Evolutionary conservation across 257 asterid species (phyloP), one percentile per base, ranked within the genome.

Genomic region (Fraxinus quadrangulata): DNA sequence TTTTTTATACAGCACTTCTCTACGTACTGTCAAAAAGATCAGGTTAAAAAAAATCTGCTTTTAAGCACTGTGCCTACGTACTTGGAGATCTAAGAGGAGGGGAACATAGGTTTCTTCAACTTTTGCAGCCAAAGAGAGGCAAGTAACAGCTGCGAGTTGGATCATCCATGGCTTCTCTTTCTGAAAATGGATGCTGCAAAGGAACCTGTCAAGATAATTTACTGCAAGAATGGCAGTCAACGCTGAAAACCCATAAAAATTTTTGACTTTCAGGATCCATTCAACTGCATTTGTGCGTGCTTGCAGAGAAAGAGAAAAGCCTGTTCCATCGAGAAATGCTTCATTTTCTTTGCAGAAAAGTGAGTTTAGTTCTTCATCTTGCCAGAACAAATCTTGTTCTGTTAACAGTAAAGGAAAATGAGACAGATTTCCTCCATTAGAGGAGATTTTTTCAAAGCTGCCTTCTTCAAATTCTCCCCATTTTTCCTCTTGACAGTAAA

Each of bases 91-190:
- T 1, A 91, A n/a, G 13, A 91, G 90, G 17, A 91, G 90, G 45
- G 97, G 97, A 24, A 84, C 90, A 7, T 79, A 75, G 54, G 86
- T 88, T 72, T 91, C 97, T 83, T 91, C 97, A 76, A 93, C 86
- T 86, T 92, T 91, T 11, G 97, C 97, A 40, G 97, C 97, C 36
- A 93, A 79, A 70, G 97, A 91, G 75, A 91, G 89, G 75, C 89
- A 91, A 71, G 96, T 78, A 21, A 89, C 90, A 42, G 97, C 88
- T 0, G 88, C 87, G 37, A 89, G 92, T 70, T 87, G 97, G 74
- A 84, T 84, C 86, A 85, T 75, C 96, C 97, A 93, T 23, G 92
- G 89, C 83, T 89, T 80, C 24, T 87, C 90, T n/a, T 78, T 75
- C 78, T 81, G 79, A 67, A 71, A 81, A 66, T 61, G 72, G 31